phyloP scores from a whole-genome alignment of 257 asterid genomes.

The Gentiana macrophylla region DNA sequence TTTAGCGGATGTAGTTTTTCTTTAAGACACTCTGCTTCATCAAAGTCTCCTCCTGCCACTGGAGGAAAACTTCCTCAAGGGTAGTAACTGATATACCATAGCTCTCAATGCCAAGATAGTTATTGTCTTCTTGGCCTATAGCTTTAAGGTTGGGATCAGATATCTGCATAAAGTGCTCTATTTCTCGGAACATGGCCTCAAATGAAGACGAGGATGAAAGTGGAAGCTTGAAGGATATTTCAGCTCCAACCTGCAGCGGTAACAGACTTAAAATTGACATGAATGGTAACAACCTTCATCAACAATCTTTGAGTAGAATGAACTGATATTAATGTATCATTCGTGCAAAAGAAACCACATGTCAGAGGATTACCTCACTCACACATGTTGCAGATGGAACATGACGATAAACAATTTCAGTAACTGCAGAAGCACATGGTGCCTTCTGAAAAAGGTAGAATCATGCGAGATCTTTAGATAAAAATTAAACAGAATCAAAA shows the following conservation, averaged over 20 bases:
- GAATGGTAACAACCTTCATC: constrained; percentile 7
- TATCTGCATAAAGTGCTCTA: constrained; percentile 73
- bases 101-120: constrained; percentile 69
- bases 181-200: constrained; percentile 88
- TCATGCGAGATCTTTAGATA: constrained; percentile 2
- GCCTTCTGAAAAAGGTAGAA: constrained; percentile 37
- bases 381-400: constrained; percentile 87
- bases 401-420: constrained; percentile 75
- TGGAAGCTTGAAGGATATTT: constrained; percentile 92
- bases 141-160: constrained; percentile 29
- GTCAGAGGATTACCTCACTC: constrained; percentile 64
- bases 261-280: constrained; percentile 12
- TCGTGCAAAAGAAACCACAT: neutral
- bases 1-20: constrained; percentile 25
- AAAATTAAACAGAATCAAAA: neutral
- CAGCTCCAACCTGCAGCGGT: constrained; percentile 71
- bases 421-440: constrained; percentile 67
- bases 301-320: constrained; percentile 6
- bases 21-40: constrained; percentile 39
- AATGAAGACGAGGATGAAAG: constrained; percentile 86
- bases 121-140: constrained; percentile 14
- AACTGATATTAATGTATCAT: constrained; percentile 1
- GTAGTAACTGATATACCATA: constrained; percentile 97
- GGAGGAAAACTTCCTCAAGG: constrained; percentile 89
- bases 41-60: constrained; percentile 97